Percentiles rank a stretch among this genome's conserved stretches.
These are phyloP conservation scores for Collariella sp. DNA, from an alignment of 495 filamentous ascomycete genomes.

Conservation along the genomic window DNA sequence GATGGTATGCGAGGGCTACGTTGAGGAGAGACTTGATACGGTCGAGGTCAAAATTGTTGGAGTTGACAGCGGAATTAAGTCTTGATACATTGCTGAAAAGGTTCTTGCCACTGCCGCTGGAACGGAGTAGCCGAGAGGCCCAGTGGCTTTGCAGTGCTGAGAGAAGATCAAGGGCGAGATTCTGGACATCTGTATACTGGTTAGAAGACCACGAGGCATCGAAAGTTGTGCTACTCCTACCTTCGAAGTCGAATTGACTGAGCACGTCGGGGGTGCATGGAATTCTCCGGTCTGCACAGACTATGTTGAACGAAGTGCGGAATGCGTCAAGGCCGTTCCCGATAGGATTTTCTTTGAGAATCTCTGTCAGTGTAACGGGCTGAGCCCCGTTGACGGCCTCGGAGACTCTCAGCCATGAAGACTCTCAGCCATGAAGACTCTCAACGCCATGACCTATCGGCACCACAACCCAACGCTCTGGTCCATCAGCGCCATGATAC, in stretches of 20 bases:
- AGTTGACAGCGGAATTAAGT: constrained; percentile 22
- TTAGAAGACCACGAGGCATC: constrained; percentile 13
- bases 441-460: no score
- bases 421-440: no score
- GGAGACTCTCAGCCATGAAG: no score
- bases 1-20: constrained; percentile 18
- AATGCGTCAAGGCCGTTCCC: no score
- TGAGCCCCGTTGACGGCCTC: no score
- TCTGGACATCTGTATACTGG: constrained; percentile 17
- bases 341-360: no score
- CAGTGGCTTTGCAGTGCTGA: constrained; percentile 25
- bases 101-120: constrained; percentile 9
- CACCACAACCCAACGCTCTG: no score
- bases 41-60: constrained; percentile 31
- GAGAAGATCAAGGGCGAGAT: constrained; percentile 17
- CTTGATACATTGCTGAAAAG: constrained; percentile 21
- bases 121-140: constrained; percentile 22
- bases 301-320: constrained; percentile 23
- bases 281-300: constrained; percentile 18
- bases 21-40: constrained; percentile 26
- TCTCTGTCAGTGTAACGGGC: no score
- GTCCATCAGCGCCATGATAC: no score
- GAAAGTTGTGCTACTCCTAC: constrained; percentile 18
- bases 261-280: constrained; percentile 21
- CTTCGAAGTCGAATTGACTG: constrained; percentile 24